phyloP scores from a whole-genome alignment of 2,329 filamentous ascomycete genomes.

The Myrmaecium sp. region DNA sequence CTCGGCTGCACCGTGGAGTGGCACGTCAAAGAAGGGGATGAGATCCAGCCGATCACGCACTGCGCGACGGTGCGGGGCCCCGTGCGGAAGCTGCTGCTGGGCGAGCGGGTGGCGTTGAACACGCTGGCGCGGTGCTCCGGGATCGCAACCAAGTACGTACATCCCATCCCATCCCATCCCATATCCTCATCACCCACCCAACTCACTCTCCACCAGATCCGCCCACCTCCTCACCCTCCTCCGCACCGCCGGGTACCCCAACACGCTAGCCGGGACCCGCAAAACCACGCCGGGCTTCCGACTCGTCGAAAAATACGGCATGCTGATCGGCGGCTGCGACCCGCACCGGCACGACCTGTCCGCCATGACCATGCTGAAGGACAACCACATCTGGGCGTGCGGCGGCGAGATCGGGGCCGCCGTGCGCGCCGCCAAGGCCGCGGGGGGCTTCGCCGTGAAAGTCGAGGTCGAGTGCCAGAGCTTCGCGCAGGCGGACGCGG shows the following conservation, averaged over 20 bases:
- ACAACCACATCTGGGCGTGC: conserved; percentile 93
- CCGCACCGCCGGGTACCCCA: conserved; percentile 52
- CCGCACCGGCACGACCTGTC: conserved; percentile 74
- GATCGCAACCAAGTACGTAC: conserved; percentile 49
- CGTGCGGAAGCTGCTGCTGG: conserved; percentile 68
- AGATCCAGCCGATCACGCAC: conserved; percentile 44
- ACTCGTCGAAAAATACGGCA: conserved; percentile 94
- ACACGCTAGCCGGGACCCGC: conserved; percentile 79
- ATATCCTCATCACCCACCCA: neutral
- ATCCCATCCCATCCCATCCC: neutral
- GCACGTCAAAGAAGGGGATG: conserved; percentile 60
- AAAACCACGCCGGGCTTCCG: conserved; percentile 96
- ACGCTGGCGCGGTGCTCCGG: conserved; percentile 80
- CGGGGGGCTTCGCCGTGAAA: conserved; percentile 81
- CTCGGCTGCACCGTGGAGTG: conserved; percentile 84
- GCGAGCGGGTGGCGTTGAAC: conserved; percentile 85
- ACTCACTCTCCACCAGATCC: conserved; percentile 13
- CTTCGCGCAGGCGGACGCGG: conserved; percentile 78
- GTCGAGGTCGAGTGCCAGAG: conserved; percentile 90
- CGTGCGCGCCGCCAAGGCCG: conserved; percentile 65
- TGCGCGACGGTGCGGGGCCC: conserved; percentile 76
- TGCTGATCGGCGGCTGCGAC: conserved; percentile 86
- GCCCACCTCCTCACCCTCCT: conserved; percentile 33
- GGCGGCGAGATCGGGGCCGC: conserved; percentile 69
- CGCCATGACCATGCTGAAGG: conserved; percentile 97